Conservation (phyloP, 179 eudicot species). For the Monotropa hypopitys region DNA sequence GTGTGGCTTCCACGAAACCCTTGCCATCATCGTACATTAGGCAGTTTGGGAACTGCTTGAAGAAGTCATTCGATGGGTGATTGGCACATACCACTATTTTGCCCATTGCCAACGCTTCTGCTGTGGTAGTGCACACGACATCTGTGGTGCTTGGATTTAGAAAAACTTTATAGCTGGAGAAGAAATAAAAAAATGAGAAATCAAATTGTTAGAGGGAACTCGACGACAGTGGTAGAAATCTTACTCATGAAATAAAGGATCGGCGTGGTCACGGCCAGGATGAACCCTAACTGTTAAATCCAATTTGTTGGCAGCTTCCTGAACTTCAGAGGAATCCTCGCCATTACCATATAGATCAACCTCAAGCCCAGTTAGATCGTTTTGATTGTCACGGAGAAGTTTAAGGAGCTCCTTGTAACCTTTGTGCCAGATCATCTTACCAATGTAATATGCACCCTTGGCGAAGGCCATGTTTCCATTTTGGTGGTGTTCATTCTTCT, state of each 20-base stretch:
- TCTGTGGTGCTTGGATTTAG: constrained; percentile 96
- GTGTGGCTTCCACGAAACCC: constrained; percentile 50
- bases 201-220: not conserved
- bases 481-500: constrained; percentile 45
- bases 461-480: constrained; percentile 37
- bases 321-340: constrained; percentile 71
- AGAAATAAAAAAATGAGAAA: not conserved
- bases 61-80: constrained; percentile 91
- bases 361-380: constrained; percentile 54
- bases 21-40: constrained; percentile 42
- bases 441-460: constrained; percentile 89
- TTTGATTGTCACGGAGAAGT: constrained; percentile 62
- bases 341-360: constrained; percentile 81
- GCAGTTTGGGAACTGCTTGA: constrained; percentile 82
- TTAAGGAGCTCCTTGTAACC: constrained; percentile 81
- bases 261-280: constrained; percentile 94
- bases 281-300: constrained; percentile 52
- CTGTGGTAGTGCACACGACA: constrained; percentile 92
- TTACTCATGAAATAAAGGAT: constrained; percentile 87
- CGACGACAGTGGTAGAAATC: constrained; percentile 9
- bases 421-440: constrained; percentile 94
- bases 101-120: constrained; percentile 98
- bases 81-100: constrained; percentile 83
- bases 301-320: constrained; percentile 54
- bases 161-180: constrained; percentile 76